A percentile compares a stretch with the other conserved stretches of the same genome.
These are phyloP conservation scores for Fusarium agapanthi DNA, from an alignment of 2,329 filamentous ascomycete species.

Conservation along the genomic window DNA sequence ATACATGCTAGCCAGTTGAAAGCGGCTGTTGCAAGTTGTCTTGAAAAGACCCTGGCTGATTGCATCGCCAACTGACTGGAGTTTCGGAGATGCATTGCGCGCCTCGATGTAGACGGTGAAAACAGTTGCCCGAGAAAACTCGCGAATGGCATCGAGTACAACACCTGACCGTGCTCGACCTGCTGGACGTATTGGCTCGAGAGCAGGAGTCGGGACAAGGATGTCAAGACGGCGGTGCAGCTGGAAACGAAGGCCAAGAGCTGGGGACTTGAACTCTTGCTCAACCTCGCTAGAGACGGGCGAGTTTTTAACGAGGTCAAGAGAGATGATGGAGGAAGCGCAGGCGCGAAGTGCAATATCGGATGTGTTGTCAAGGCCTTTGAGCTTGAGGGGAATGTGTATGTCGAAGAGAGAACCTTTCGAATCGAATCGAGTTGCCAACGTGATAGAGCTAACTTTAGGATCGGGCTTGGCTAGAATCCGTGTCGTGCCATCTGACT, in stretches of 20 bases:
- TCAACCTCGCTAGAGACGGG: not conserved
- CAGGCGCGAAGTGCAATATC: not conserved
- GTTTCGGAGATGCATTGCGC: not conserved
- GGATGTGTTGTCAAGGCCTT: constrained; percentile 1
- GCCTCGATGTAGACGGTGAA: constrained; percentile 22
- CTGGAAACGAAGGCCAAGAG: not conserved
- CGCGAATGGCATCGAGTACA: constrained; percentile 23
- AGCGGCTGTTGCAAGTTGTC: not conserved
- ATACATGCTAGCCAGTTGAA: constrained; percentile 24
- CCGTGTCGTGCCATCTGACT: not conserved
- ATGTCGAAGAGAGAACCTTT: constrained; percentile 5
- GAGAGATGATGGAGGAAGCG: constrained; percentile 5
- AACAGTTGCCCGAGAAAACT: not conserved
- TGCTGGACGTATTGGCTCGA: constrained; percentile 6
- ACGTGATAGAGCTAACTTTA: not conserved
- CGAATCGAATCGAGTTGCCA: constrained; percentile 1
- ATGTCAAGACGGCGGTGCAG: not conserved
- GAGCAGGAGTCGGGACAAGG: not conserved
- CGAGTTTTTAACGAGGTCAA: not conserved
- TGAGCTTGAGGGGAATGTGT: constrained; percentile 14
- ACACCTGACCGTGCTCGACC: constrained; percentile 6
- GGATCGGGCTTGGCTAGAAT: constrained; percentile 6
- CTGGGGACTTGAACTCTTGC: constrained; percentile 3
- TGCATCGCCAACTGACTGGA: constrained; percentile 13
- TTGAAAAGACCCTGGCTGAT: not conserved